Percentiles rank a stretch among this genome's conserved stretches.
Conservation (phyloP, 2,329 filamentous ascomycete species). For the Ceratocystis albifundus region DNA sequence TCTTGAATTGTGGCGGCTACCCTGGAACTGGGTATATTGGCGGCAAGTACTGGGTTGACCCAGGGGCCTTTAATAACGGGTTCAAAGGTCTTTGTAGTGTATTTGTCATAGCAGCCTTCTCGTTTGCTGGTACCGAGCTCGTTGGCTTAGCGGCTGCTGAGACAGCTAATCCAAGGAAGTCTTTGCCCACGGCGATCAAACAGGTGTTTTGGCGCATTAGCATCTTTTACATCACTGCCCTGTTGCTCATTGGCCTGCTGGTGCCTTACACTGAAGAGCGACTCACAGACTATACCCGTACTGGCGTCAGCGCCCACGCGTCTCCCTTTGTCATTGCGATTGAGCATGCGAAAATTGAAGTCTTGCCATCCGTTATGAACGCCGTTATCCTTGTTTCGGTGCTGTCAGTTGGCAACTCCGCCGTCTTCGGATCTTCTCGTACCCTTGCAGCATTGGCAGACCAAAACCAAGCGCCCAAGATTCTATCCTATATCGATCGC, state of each 20-base stretch:
- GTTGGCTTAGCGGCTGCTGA: constrained; percentile 68
- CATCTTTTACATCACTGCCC: constrained; percentile 76
- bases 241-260: constrained; percentile 69
- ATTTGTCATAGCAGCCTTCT: constrained; percentile 65
- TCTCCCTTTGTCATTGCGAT: constrained; percentile 94
- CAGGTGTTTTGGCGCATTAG: constrained; percentile 93
- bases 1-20: constrained; percentile 73
- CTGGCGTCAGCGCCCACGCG: constrained; percentile 55
- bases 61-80: constrained; percentile 74
- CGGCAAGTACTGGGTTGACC: constrained; percentile 60
- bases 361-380: constrained; percentile 83
- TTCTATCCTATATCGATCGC: constrained; percentile 72
- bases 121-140: constrained; percentile 64
- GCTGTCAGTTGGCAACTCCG: constrained; percentile 80
- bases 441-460: constrained; percentile 84
- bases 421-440: constrained; percentile 81
- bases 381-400: constrained; percentile 87
- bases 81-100: constrained; percentile 74
- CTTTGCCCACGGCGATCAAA: constrained; percentile 75
- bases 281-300: constrained; percentile 31
- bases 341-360: constrained; percentile 65
- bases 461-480: constrained; percentile 66
- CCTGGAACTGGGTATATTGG: constrained; percentile 67
- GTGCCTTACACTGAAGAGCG: constrained; percentile 53
- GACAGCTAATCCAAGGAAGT: constrained; percentile 67